A percentile compares a stretch with the other conserved stretches of the same genome.
These are phyloP conservation scores for Zarea fungicola DNA, from an alignment of 2,329 filamentous ascomycete species.

Conservation along the genomic window DNA sequence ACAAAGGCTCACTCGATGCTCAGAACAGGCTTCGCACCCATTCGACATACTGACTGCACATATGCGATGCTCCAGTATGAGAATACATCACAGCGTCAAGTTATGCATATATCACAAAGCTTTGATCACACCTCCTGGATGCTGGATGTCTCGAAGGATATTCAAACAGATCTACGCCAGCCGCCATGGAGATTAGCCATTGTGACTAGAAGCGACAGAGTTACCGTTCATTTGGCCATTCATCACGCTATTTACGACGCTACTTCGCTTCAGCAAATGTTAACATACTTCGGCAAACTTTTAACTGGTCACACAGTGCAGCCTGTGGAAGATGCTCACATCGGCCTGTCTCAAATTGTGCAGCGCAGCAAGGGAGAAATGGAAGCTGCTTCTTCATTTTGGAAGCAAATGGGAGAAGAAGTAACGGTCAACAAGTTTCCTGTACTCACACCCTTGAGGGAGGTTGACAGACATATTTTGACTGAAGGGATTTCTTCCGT, in stretches of 20 bases:
- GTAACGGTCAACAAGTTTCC: constrained; percentile 68
- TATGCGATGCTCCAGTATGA: constrained; percentile 45
- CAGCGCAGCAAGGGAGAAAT: constrained; percentile 24
- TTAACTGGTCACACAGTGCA: constrained; percentile 1
- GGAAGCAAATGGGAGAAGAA: constrained; percentile 50
- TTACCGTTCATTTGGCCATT: constrained; percentile 44
- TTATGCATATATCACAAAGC: background rate
- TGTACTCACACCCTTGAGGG: constrained; percentile 59
- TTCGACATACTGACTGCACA: constrained; percentile 53
- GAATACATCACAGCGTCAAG: background rate
- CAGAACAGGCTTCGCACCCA: constrained; percentile 64
- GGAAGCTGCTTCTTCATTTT: constrained; percentile 49
- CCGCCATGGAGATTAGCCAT: constrained; percentile 62
- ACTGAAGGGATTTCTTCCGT: constrained; percentile 31
- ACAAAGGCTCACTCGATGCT: constrained; percentile 62
- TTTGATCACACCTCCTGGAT: background rate
- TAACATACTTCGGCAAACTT: constrained; percentile 50
- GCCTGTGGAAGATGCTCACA: constrained; percentile 24
- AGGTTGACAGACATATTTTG: constrained; percentile 28
- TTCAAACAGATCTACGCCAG: constrained; percentile 40
- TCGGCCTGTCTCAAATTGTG: constrained; percentile 38
- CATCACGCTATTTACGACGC: constrained; percentile 89
- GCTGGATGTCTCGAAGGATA: constrained; percentile 7
- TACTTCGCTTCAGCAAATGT: constrained; percentile 60
- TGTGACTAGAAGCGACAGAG: constrained; percentile 22